A percentile compares a stretch with the other conserved stretches of the same genome.
Conservation (phyloP, 345 rosid species). For the Erysimum cheiranthoides region DNA sequence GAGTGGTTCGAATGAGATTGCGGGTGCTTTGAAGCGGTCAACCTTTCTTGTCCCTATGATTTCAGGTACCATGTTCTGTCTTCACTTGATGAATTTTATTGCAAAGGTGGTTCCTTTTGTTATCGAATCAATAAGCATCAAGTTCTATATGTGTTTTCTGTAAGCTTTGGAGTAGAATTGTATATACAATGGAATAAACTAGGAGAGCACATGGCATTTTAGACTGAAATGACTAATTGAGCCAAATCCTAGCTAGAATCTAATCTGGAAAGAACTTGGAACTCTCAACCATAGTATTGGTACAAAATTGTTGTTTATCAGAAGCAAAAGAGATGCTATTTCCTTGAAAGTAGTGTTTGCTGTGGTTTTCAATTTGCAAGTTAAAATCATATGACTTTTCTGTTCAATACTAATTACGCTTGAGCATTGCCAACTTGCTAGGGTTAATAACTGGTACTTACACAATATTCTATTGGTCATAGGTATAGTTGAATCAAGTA, state of each 20-base stretch:
- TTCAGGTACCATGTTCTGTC: constrained; percentile 55
- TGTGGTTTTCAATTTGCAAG: background rate
- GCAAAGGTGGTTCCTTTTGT: constrained; percentile 24
- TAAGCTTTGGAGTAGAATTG: constrained; percentile 2
- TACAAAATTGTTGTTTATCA: constrained; percentile 2
- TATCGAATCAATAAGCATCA: background rate
- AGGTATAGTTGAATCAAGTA: constrained; percentile 63
- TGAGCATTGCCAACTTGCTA: background rate
- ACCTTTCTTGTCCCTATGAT: constrained; percentile 51
- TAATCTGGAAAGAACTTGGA: background rate
- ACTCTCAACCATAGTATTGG: background rate
- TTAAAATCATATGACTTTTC: background rate
- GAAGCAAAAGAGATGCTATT: constrained; percentile 12
- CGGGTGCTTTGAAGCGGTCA: constrained; percentile 54
- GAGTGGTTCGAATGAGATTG: constrained; percentile 53
- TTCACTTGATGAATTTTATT: background rate
- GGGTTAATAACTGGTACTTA: constrained; percentile 4
- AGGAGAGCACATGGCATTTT: background rate
- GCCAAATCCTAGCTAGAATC: background rate
- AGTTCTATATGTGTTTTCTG: background rate
- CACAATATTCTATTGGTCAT: constrained; percentile 32
- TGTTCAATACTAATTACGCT: background rate
- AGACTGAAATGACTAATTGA: constrained; percentile 1
- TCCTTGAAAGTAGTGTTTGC: background rate
- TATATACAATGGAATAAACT: constrained; percentile 23